Conservation (phyloP, 179 eudicot genomes). For the Silene noctiflora region DNA sequence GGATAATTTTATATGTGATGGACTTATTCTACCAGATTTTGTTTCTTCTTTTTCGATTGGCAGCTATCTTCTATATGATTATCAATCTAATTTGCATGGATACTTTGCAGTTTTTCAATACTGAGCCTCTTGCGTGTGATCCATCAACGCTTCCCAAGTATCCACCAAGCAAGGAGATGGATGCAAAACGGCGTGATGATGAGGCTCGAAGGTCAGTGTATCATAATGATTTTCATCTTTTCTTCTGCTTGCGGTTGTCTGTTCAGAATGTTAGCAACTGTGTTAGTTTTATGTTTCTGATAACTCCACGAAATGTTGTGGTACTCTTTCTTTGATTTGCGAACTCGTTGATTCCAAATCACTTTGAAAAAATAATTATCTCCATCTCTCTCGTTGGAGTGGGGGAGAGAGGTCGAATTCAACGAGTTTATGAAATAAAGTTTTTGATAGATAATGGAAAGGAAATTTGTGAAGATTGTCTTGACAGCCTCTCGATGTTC, state of each 20-base stretch:
- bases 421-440: too few relatives aligned
- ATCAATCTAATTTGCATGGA: conserved; percentile 6
- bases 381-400: too few relatives aligned
- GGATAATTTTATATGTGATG: background rate
- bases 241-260: background rate
- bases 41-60: background rate
- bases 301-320: background rate
- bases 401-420: too few relatives aligned
- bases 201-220: conserved; percentile 66
- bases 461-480: background rate
- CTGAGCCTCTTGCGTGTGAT: conserved; percentile 73
- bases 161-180: conserved; percentile 85
- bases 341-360: background rate
- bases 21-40: background rate
- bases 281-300: background rate
- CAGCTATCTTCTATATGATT: background rate
- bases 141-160: conserved; percentile 79
- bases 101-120: conserved; percentile 58
- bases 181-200: conserved; percentile 83
- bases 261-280: background rate
- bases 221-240: background rate
- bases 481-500: background rate
- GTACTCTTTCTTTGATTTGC: background rate
- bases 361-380: too few relatives aligned
- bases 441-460: background rate